Conservation (phyloP, 495 filamentous ascomycete species). For the Extremus antarcticus region DNA sequence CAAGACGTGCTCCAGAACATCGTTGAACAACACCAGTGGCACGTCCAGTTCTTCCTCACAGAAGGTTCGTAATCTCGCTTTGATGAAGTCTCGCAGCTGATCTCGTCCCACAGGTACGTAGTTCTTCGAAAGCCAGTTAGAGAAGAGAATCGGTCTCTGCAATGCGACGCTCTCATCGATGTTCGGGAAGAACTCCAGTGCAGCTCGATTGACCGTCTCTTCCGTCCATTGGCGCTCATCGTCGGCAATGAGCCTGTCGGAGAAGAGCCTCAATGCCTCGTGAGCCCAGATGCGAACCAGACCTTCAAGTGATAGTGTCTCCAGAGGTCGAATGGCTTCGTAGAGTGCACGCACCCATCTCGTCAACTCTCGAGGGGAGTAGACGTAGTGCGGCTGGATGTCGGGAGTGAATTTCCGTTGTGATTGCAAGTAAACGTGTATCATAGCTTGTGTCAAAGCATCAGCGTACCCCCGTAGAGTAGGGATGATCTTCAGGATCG, state of each 20-base stretch:
- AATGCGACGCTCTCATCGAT: slow-evolving; percentile 81
- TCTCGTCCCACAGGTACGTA: slow-evolving; percentile 95
- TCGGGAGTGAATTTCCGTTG: slow-evolving; percentile 86
- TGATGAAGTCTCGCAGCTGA: slow-evolving; percentile 89
- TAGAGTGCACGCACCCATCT: slow-evolving; percentile 96
- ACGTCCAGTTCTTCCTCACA: slow-evolving; percentile 99
- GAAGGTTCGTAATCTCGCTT: slow-evolving; percentile 92
- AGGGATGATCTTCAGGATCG: slow-evolving; percentile 91
- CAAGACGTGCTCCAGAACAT: slow-evolving; percentile 93
- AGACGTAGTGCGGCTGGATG: slow-evolving; percentile 97
- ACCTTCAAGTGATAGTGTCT: slow-evolving; percentile 77
- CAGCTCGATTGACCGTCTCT: slow-evolving; percentile 70
- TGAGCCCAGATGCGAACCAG: slow-evolving; percentile 97
- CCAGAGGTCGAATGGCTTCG: slow-evolving; percentile 86
- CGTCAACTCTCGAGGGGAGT: slow-evolving; percentile 95
- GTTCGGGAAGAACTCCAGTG: slow-evolving; percentile 81
- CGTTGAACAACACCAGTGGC: slow-evolving; percentile 92
- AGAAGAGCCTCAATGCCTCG: slow-evolving; percentile 89
- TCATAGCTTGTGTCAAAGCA: slow-evolving; percentile 92
- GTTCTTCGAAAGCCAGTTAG: slow-evolving; percentile 98
- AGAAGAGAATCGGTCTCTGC: slow-evolving; percentile 91
- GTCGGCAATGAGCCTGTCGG: slow-evolving; percentile 86
- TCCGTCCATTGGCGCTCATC: slow-evolving; percentile 94
- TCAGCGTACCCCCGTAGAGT: slow-evolving; percentile 91
- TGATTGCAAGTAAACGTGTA: slow-evolving; percentile 88